These are phyloP conservation scores for Aspergillus pseudoviridinutans DNA, from an alignment of 2,329 filamentous ascomycete genomes.

Conservation along the genomic window DNA sequence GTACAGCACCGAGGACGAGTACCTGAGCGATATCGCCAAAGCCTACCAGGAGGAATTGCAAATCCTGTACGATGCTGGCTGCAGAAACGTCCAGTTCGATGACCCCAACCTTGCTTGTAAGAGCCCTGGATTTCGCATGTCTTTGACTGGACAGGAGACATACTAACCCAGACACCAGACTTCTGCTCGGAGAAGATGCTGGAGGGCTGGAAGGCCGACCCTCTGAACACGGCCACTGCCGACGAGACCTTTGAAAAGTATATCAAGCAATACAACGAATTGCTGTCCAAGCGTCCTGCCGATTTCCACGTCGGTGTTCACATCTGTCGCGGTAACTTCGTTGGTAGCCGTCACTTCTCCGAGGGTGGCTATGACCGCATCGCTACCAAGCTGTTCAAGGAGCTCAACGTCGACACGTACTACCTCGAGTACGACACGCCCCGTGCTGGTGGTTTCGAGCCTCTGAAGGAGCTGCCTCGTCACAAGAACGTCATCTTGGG, in stretches of 20 bases:
- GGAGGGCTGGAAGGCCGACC: constrained; percentile 63
- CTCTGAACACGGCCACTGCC: constrained; percentile 62
- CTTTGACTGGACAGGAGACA: constrained; percentile 21
- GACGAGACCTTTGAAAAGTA: constrained; percentile 72
- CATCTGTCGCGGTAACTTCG: constrained; percentile 65
- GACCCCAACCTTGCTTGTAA: constrained; percentile 65
- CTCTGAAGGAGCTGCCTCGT: constrained; percentile 57
- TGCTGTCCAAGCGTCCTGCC: constrained; percentile 57
- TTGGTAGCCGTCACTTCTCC: constrained; percentile 62
- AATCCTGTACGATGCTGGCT: constrained; percentile 58
- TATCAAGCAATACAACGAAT: constrained; percentile 72
- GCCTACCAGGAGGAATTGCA: constrained; percentile 62
- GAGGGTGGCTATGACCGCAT: constrained; percentile 66
- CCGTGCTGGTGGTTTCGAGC: constrained; percentile 63
- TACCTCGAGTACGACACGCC: constrained; percentile 68
- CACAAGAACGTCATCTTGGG: constrained; percentile 63
- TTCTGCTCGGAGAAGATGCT: constrained; percentile 72
- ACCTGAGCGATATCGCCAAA: constrained; percentile 62
- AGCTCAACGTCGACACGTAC: constrained; percentile 62
- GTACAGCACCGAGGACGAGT: constrained; percentile 57
- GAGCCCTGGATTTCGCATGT: constrained; percentile 37
- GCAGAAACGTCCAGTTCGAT: constrained; percentile 65
- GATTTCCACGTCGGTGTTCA: constrained; percentile 77
- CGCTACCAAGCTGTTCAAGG: constrained; percentile 61
- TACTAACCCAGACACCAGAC: constrained; percentile 43